Evolutionary conservation across 306 rosid genomes (phyloP).

Genomic region (Lathyrus tuberosus): DNA sequence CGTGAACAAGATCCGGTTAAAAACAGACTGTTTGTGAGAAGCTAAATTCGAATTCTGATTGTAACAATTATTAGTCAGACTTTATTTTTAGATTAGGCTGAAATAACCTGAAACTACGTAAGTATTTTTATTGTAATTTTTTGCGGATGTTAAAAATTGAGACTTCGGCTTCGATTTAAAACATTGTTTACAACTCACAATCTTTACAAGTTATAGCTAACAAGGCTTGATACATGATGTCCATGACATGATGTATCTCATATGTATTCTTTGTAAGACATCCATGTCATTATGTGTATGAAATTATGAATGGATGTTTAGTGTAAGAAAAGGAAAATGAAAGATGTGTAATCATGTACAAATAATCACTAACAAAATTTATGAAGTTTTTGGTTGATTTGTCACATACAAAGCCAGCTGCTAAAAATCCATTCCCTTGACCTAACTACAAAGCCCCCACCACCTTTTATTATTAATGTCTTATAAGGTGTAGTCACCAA

Average conservation of each 20-base stretch:
- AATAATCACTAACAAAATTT: not conserved
- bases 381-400: not conserved
- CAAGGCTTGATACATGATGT: slow-evolving; percentile 2
- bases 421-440: slow-evolving; percentile 4
- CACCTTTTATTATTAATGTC: slow-evolving; percentile 25
- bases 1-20: not conserved
- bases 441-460: slow-evolving; percentile 40
- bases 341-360: slow-evolving; percentile 5
- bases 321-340: not conserved
- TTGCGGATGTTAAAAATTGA: not conserved
- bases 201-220: slow-evolving; percentile 25
- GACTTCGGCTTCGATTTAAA: not conserved
- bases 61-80: not conserved
- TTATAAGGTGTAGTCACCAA: slow-evolving; percentile 4
- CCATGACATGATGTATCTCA: not conserved
- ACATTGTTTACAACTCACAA: not conserved
- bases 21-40: not conserved
- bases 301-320: not conserved
- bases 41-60: not conserved
- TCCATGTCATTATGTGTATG: slow-evolving; percentile 11
- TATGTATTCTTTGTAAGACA: not conserved
- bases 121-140: not conserved
- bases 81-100: not conserved
- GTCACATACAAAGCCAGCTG: slow-evolving; percentile 15
- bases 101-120: no score